Evolutionary conservation across 805 yeast species (phyloP).

Genomic region (Pichia phayaonensis): DNA sequence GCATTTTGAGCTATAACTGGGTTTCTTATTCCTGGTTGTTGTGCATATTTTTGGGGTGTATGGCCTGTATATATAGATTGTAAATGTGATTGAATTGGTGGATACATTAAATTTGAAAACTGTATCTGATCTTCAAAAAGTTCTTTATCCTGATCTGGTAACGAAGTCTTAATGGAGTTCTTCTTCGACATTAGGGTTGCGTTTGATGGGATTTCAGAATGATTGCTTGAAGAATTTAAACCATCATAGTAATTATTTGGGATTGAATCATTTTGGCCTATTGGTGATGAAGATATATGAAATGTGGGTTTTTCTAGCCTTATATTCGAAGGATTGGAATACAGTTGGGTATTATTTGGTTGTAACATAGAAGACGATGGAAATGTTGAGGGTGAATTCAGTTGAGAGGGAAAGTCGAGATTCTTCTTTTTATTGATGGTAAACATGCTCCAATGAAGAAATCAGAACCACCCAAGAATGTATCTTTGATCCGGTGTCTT

Average conservation of each 20-base stretch:
- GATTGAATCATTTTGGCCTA: neutral
- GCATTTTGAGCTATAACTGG: neutral
- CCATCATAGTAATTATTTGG: neutral
- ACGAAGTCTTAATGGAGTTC: neutral
- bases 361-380: neutral
- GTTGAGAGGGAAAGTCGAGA: neutral
- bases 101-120: neutral
- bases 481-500: neutral
- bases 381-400: neutral
- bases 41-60: neutral
- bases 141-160: neutral
- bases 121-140: neutral
- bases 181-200: neutral
- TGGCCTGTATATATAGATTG: neutral
- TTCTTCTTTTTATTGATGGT: neutral
- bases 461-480: neutral
- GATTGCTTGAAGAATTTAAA: neutral
- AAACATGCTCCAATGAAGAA: neutral
- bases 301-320: neutral
- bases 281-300: neutral
- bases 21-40: neutral
- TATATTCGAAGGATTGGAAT: neutral
- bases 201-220: neutral
- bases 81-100: neutral
- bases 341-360: neutral